These are phyloP conservation scores for Chrysosporium queenslandicum DNA, from an alignment of 2,329 filamentous ascomycete species.

Conservation along the genomic window DNA sequence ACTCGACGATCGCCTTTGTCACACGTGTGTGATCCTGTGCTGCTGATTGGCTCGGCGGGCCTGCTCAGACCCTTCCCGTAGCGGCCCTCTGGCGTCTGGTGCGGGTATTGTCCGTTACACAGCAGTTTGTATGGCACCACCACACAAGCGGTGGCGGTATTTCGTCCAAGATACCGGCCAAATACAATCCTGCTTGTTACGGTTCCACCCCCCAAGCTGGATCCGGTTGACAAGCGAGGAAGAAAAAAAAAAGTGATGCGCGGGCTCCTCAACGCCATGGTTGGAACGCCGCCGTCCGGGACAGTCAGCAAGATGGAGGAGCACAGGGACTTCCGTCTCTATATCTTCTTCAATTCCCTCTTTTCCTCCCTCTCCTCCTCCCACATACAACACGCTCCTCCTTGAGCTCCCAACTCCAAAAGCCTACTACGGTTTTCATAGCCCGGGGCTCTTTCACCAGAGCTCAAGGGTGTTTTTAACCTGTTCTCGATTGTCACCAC, in stretches of 20 bases:
- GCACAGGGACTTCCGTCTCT: neutral
- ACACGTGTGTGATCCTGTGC: neutral
- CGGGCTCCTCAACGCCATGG: neutral
- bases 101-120: slow-evolving; percentile 4
- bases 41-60: neutral
- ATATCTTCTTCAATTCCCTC: neutral
- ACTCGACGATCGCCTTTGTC: neutral
- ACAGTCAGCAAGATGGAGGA: slow-evolving; percentile 4
- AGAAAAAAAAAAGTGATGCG: neutral
- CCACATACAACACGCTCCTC: neutral
- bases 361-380: neutral
- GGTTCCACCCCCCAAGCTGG: slow-evolving; percentile 6
- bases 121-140: neutral
- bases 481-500: neutral
- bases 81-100: neutral
- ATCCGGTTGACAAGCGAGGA: neutral
- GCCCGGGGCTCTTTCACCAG: neutral
- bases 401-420: neutral
- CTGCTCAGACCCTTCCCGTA: neutral
- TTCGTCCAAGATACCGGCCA: neutral
- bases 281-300: neutral
- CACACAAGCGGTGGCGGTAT: neutral
- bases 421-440: neutral
- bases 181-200: slow-evolving; percentile 3
- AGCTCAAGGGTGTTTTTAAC: neutral